Conservation (phyloP, 2,329 filamentous ascomycete genomes). For the Ilyonectria sp. region DNA sequence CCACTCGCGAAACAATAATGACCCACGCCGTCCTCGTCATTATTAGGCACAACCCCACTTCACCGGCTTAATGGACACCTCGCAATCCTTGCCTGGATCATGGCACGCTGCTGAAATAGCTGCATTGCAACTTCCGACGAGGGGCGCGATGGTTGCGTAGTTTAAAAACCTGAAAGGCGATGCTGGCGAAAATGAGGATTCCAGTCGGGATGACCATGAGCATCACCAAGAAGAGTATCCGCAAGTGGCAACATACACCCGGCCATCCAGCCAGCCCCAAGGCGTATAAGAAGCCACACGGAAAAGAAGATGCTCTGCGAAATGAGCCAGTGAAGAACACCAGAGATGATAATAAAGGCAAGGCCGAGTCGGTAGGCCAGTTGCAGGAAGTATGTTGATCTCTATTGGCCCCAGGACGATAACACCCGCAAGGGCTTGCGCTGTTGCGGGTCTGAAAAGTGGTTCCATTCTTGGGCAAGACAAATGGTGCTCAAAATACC, state of each 20-base stretch:
- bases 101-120: conserved; percentile 15
- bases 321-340: conserved; percentile 7
- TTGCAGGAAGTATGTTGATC: conserved; percentile 19
- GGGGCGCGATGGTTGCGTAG: neutral
- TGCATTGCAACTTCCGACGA: neutral
- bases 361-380: conserved; percentile 10
- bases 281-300: neutral
- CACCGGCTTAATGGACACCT: neutral
- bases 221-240: neutral
- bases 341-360: neutral
- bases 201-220: neutral
- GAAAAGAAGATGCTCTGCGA: conserved; percentile 21
- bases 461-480: conserved; percentile 11
- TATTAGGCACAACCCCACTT: neutral
- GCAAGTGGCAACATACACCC: neutral
- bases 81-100: neutral
- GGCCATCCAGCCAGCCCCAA: neutral
- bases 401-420: neutral
- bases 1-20: neutral
- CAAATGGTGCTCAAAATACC: conserved; percentile 11
- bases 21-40: neutral
- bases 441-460: neutral
- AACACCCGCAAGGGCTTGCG: conserved; percentile 10
- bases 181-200: neutral
- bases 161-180: neutral